Conservation (phyloP, 768 basidiomycete species). For the Wakefieldia striispora region DNA sequence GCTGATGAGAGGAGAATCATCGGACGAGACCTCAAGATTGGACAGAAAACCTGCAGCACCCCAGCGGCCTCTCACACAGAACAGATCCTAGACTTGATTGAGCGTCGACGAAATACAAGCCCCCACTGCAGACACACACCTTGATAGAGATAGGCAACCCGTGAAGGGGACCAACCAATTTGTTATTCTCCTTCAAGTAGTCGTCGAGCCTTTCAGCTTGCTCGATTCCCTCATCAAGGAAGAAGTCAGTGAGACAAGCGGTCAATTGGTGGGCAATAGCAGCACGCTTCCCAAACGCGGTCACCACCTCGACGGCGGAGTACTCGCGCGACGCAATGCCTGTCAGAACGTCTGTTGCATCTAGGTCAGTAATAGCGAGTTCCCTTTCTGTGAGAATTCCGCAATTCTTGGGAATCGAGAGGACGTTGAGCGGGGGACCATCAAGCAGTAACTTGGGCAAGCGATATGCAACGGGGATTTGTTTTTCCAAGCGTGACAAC, state of each 20-base stretch:
- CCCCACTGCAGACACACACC: conserved; percentile 15
- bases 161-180: conserved; percentile 43
- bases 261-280: conserved; percentile 49
- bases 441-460: conserved; percentile 18
- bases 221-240: conserved; percentile 41
- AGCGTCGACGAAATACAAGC: background rate
- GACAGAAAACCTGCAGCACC: conserved; percentile 36
- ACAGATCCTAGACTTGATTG: conserved; percentile 32
- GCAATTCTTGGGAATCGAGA: conserved; percentile 29
- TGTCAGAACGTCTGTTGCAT: conserved; percentile 35
- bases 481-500: conserved; percentile 18
- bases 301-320: conserved; percentile 39
- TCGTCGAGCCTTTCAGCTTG: conserved; percentile 43
- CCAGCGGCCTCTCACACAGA: conserved; percentile 40
- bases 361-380: conserved; percentile 34
- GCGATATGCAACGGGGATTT: conserved; percentile 22
- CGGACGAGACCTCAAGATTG: conserved; percentile 21
- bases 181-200: conserved; percentile 36
- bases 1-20: conserved; percentile 31
- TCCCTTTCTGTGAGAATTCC: conserved; percentile 33
- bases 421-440: conserved; percentile 31
- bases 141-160: conserved; percentile 42
- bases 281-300: conserved; percentile 49
- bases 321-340: conserved; percentile 29
- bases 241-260: conserved; percentile 42